phyloP scores from a whole-genome alignment of 257 asterid genomes.

The Fraxinus americana region DNA sequence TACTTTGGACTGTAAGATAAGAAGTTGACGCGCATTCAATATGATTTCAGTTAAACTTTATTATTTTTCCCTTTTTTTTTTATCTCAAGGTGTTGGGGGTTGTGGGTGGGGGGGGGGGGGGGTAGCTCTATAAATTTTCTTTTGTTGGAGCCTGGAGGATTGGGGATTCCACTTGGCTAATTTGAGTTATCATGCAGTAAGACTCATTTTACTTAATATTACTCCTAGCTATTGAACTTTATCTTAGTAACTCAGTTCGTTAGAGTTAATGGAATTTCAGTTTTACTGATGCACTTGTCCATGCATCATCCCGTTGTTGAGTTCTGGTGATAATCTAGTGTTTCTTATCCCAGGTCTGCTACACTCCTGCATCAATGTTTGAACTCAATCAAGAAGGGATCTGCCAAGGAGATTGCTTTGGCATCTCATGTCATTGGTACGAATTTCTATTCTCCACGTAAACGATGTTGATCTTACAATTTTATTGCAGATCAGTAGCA shows the following conservation, averaged over 20 bases:
- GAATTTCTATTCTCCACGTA: neutral
- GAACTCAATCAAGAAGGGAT: conserved; percentile 82
- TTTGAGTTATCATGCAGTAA: neutral
- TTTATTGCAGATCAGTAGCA: neutral
- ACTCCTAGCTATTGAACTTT: too few relatives aligned
- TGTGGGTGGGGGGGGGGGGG: too few relatives aligned
- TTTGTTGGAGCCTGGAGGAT: neutral
- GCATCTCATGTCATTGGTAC: conserved; percentile 89
- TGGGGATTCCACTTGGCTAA: neutral
- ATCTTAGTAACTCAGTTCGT: neutral
- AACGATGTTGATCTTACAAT: neutral
- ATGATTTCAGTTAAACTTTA: neutral
- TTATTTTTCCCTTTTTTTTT: too few relatives aligned
- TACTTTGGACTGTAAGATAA: neutral
- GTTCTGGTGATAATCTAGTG: neutral
- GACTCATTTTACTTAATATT: too few relatives aligned
- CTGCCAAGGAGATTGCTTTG: conserved; percentile 81
- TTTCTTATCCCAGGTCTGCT: conserved; percentile 63
- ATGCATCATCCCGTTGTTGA: neutral
- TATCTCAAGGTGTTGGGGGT: too few relatives aligned
- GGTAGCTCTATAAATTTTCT: neutral
- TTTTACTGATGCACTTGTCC: neutral
- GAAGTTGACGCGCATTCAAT: neutral
- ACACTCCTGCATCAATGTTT: conserved; percentile 81
- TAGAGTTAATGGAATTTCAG: neutral